Evolutionary conservation across 2,329 filamentous ascomycete species (phyloP), one percentile per base, ranked within the genome.

Genomic region (Zopfia rhizophila): DNA sequence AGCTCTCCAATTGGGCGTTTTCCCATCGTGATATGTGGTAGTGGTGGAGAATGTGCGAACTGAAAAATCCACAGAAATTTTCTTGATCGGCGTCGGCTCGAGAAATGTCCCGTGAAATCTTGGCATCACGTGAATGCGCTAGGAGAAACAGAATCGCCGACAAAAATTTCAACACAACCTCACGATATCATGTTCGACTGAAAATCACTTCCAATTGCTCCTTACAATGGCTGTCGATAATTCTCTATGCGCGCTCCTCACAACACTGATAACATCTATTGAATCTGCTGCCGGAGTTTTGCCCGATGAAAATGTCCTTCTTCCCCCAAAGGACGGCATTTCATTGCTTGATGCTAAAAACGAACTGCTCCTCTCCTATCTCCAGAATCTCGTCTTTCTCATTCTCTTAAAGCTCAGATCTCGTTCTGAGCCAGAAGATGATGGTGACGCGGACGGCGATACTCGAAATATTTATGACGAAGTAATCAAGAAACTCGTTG

Each of bases 291-390:
- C 66, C 7, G 60, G 70, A 36, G 69, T 65, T 8, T 52, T 79
- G 13, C 84, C 87, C 0, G 82, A 83, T 36, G 69, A 85, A 13
- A 69, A 79, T n/a, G 71, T 78, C 11, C 82, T 95, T 48, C 77
- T 88, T 36, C 84, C 89, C n/a, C 87, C 89, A 1, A 81, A 87
- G 55, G 86, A 96, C 62, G 93, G 94, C 66, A 94, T 99, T 47
- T 97, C 94, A 0, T 84, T 99, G 1, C 86, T 99, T 63, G 91
- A 97, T 68, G 86, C 90, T 55, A 99, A 99, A 77, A 97, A 95
- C 74, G 94, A 99, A 69, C 82, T 99, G n/a, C 85, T 99, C 13
- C 85, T 99, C 27, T 93, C 93, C 3, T 99, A 99, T 73, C 80
- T 99, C 0, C 93, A 99, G 65, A 95, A 96, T 63, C 84, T 97